Percentiles rank a stretch among this genome's conserved stretches.
Conservation (phyloP, 208 protist genomes). For the Leishmania braziliensis region DNA sequence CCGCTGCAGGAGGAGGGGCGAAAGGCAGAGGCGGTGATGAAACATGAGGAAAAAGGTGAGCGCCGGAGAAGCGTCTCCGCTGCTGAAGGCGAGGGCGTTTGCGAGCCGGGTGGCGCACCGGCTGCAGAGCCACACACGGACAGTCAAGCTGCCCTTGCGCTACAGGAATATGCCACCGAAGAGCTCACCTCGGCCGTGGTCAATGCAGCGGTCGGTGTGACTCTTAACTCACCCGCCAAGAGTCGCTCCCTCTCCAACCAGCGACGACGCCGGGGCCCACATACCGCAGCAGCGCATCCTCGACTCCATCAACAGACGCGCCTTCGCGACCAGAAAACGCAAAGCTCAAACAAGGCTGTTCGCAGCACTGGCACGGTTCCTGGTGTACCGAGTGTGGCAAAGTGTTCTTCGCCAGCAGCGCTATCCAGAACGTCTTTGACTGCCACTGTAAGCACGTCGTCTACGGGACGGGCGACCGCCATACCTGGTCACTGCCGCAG, state of each 20-base stretch:
- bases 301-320: neutral
- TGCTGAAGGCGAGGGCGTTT: neutral
- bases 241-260: neutral
- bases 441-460: neutral
- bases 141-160: no score
- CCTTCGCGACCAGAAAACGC: neutral
- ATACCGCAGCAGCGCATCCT: neutral
- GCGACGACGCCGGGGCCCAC: neutral
- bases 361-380: neutral
- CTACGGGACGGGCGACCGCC: conserved; percentile 1
- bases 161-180: neutral
- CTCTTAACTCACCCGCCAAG: neutral
- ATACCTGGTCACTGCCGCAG: neutral
- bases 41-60: neutral
- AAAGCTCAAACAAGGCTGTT: neutral
- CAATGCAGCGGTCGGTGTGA: neutral
- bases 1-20: neutral
- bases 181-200: neutral
- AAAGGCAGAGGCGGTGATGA: neutral
- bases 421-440: neutral
- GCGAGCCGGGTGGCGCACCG: neutral
- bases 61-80: neutral
- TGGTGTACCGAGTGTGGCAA: neutral
- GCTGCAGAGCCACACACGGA: neutral
- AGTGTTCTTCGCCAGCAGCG: neutral